Evolutionary conservation across 768 basidiomycete species (phyloP), one percentile per base, ranked within the genome.

Genomic region (Suillus lakei): DNA sequence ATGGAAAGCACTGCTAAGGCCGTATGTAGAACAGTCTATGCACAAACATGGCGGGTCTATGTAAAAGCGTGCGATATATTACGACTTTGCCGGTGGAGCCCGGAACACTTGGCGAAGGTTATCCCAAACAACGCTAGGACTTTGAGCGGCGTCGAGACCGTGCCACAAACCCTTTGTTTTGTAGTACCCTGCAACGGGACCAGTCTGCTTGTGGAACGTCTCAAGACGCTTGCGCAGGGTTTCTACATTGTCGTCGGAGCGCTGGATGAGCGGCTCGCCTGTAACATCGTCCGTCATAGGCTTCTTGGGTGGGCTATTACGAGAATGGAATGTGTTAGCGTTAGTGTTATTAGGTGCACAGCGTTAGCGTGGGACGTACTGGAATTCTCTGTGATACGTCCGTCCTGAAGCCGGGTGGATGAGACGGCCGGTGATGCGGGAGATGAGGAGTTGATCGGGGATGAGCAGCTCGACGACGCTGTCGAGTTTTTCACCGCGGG

Each of bases 201-300:
- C 93, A 16, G 98, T 99, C 80, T 98, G 96, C 39, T 84, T 77
- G 83, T 99, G 98, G 84, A 91, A 99, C n/a, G 93, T 88, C 3
- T 78, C 70, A 64, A 99, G 84, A 48, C 98, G 92, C 80, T 96
- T 98, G 70, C 89, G 86, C 61, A 99, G 85, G 15, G 96, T 94
- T 77, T 98, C 95, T 67, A 95, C 93, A 69, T 98, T 99, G 82
- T 99, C 98, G 78, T 99, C 98, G 10, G 96, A 95, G 68, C 98
- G 92, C 78, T 98, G 97, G 73, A 97, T 91, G 69, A 99, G 88
- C 43, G 95, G 93, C 80, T 99, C 97, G 64, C 98, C 98, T 4
- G 96, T 93, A 41, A 92, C 83, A 78, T 99, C 98, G 80, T 99
- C 98, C 23, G 85, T 84, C 84, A 94, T 91, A n/a, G 89, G 72